phyloP scores from a whole-genome alignment of 345 rosid genomes.

The Eucalyptus tenuipes region DNA sequence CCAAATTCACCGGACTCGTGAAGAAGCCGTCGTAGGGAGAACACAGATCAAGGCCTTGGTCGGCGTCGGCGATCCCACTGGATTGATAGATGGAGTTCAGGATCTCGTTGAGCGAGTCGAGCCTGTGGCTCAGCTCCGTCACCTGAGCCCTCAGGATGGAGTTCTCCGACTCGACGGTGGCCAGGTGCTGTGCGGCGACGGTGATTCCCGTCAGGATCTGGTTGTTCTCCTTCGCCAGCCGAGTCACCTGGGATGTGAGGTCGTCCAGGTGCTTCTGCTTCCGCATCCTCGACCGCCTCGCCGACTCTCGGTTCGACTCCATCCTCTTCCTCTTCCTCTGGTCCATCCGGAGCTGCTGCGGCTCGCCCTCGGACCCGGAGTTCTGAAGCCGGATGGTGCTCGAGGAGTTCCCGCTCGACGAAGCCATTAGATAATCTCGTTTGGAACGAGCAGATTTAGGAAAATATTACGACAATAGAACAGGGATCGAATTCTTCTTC shows the following conservation, averaged over 20 bases:
- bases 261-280: constrained; percentile 34
- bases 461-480: neutral
- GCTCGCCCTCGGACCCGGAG: neutral
- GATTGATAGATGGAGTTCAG: neutral
- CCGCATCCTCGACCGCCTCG: constrained; percentile 35
- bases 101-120: constrained; percentile 26
- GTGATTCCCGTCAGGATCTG: constrained; percentile 12
- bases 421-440: neutral
- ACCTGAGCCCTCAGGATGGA: constrained; percentile 22
- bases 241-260: constrained; percentile 8
- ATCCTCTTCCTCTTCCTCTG: constrained; percentile 20
- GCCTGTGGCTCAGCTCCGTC: constrained; percentile 24
- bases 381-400: neutral
- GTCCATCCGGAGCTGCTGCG: neutral
- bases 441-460: neutral
- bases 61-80: neutral
- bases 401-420: neutral
- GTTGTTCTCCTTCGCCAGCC: constrained; percentile 15
- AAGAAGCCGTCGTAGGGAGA: neutral
- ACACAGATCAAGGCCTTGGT: neutral
- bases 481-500: neutral
- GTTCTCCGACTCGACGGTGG: constrained; percentile 25
- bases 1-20: neutral
- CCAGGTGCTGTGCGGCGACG: constrained; percentile 6
- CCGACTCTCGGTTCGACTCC: constrained; percentile 34